Evolutionary conservation across 2,329 filamentous ascomycete genomes (phyloP).

Genomic region (Cercospora zeina): DNA sequence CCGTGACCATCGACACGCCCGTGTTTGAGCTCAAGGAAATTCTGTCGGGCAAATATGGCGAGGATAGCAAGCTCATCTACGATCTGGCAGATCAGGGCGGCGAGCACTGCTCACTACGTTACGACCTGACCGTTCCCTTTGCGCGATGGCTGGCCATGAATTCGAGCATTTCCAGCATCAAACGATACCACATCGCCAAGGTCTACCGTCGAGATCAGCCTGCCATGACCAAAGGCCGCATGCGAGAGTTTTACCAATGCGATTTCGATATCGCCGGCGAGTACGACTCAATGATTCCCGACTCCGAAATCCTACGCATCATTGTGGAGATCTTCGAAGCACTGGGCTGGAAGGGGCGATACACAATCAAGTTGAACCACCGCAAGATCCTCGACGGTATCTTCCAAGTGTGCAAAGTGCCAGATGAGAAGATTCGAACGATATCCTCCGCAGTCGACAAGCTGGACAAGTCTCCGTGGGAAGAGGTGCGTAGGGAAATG

Average conservation of each 20-base stretch:
- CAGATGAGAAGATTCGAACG: constrained; percentile 78
- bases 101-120: constrained; percentile 79
- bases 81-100: constrained; percentile 85
- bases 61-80: constrained; percentile 90
- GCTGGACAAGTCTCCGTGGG: constrained; percentile 85
- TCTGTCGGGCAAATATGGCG: constrained; percentile 84
- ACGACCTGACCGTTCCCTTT: constrained; percentile 86
- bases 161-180: constrained; percentile 75
- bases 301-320: constrained; percentile 84
- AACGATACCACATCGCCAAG: constrained; percentile 93
- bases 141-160: constrained; percentile 95
- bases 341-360: constrained; percentile 70
- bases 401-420: constrained; percentile 88
- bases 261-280: constrained; percentile 91
- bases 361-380: constrained; percentile 94
- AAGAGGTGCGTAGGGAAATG: constrained; percentile 89
- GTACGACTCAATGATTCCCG: constrained; percentile 88
- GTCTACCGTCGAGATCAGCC: constrained; percentile 81
- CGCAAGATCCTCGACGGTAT: constrained; percentile 90
- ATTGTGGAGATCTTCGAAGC: constrained; percentile 81
- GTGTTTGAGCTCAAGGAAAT: constrained; percentile 89
- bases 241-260: constrained; percentile 97
- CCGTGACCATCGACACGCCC: constrained; percentile 73
- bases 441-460: constrained; percentile 96
- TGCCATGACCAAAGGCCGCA: constrained; percentile 84